Evolutionary conservation across 2,329 filamentous ascomycete species (phyloP).

Genomic region (Aspergillus thermomutatus): DNA sequence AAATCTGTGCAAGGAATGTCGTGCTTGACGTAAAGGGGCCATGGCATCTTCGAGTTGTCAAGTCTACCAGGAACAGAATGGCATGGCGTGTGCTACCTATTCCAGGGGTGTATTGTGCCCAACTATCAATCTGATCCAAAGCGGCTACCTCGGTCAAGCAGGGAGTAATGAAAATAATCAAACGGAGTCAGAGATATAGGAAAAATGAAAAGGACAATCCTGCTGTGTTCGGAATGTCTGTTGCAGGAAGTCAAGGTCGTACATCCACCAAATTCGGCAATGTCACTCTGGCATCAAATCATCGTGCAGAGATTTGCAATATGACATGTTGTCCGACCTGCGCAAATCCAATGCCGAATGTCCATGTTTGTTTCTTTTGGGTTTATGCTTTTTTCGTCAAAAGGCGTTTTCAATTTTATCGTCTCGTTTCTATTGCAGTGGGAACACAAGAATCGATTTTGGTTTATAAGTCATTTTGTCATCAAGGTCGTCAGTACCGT

Average conservation of each 20-base stretch:
- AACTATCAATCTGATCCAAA: background rate
- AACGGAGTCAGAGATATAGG: background rate
- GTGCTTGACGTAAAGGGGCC: background rate
- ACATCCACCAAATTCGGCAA: background rate
- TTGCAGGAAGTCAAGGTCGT: background rate
- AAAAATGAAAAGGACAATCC: background rate
- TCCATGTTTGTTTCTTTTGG: background rate
- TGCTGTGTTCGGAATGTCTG: background rate
- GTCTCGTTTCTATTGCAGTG: slow-evolving; percentile 8
- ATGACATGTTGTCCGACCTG: background rate
- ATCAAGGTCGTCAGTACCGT: slow-evolving; percentile 27
- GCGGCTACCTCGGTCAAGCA: background rate
- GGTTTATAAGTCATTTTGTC: slow-evolving; percentile 10
- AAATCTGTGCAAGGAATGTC: background rate
- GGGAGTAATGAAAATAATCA: background rate
- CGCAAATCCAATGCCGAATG: background rate
- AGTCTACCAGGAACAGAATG: background rate
- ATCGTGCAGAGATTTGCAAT: background rate
- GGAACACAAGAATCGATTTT: background rate
- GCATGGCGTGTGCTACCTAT: background rate
- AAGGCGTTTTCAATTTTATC: slow-evolving; percentile 4
- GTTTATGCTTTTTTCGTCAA: background rate
- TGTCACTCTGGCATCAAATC: background rate
- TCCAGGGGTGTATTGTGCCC: no score
- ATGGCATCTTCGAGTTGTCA: background rate